phyloP scores from a whole-genome alignment of 225 moss, liverwort and hornwort genomes.

The Lunularia cruciata region DNA sequence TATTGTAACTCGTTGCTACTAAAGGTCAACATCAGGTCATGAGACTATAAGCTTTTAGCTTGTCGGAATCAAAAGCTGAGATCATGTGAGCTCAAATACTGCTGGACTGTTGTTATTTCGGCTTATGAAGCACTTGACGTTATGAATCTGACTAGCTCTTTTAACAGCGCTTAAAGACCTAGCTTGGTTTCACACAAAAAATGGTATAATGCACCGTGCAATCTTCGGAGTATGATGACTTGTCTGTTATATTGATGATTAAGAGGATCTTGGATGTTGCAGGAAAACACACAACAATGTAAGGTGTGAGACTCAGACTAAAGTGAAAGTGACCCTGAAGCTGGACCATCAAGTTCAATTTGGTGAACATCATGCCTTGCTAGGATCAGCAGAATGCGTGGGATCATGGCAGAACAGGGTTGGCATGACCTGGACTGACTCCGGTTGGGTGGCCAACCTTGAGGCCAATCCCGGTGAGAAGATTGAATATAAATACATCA shows the following conservation, averaged over 20 bases:
- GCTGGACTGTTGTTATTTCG: too few species aligned
- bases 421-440: slow-evolving; percentile 82
- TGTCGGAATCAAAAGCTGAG: too few species aligned
- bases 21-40: too few species aligned
- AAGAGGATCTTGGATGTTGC: neutral
- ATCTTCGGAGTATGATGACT: too few species aligned
- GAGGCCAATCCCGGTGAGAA: slow-evolving; percentile 75
- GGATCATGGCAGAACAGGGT: slow-evolving; percentile 84
- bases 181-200: too few species aligned
- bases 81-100: too few species aligned
- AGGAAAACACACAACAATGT: slow-evolving; percentile 36
- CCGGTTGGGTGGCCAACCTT: slow-evolving; percentile 83
- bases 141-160: too few species aligned
- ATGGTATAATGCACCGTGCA: too few species aligned
- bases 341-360: slow-evolving; percentile 85
- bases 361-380: slow-evolving; percentile 76
- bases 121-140: too few species aligned
- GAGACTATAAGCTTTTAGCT: too few species aligned
- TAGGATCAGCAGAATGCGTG: slow-evolving; percentile 74
- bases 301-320: slow-evolving; percentile 56
- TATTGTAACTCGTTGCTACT: too few species aligned
- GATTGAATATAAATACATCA: slow-evolving; percentile 86
- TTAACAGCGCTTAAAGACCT: too few species aligned
- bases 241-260: neutral
- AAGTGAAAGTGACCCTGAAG: slow-evolving; percentile 69